Percentiles rank a stretch among this genome's conserved stretches.
Conservation (phyloP, 2,329 filamentous ascomycete genomes). For the Xylariomycetidae sp. region DNA sequence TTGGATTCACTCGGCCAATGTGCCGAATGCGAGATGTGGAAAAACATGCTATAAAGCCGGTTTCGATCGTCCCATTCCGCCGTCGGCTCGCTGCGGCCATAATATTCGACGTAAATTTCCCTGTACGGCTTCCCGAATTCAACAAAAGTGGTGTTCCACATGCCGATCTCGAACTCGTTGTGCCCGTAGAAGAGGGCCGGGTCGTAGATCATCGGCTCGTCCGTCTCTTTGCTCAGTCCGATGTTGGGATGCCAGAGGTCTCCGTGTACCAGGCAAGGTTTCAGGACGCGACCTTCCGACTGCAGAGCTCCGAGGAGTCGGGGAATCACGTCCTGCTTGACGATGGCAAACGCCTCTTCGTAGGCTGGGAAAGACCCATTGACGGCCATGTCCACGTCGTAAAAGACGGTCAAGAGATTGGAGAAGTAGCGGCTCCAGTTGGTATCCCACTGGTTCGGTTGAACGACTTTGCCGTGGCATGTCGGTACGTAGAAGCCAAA, state of each 20-base stretch:
- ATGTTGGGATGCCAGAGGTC: constrained; percentile 35
- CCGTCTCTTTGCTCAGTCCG: constrained; percentile 23
- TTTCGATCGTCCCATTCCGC: constrained; percentile 27
- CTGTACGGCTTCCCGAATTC: neutral
- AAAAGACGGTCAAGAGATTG: constrained; percentile 20
- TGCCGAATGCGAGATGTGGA: neutral
- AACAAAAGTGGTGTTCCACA: constrained; percentile 5
- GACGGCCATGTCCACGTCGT: constrained; percentile 17
- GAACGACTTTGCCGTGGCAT: constrained; percentile 23
- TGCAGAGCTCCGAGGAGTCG: constrained; percentile 15
- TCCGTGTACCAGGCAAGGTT: constrained; percentile 27
- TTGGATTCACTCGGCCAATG: too few species aligned
- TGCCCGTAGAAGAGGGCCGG: constrained; percentile 26
- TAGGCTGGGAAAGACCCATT: constrained; percentile 25
- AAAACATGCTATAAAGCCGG: constrained; percentile 10
- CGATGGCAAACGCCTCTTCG: constrained; percentile 13
- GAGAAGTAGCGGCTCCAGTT: constrained; percentile 33
- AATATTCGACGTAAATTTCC: constrained; percentile 1
- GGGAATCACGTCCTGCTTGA: constrained; percentile 23
- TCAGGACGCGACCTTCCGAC: constrained; percentile 15
- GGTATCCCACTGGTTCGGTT: constrained; percentile 26
- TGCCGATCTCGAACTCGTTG: constrained; percentile 5
- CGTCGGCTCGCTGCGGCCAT: constrained; percentile 19
- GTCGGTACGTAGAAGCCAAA: constrained; percentile 30
- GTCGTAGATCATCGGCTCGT: constrained; percentile 28